Conservation (phyloP, 495 filamentous ascomycete species). For the Podospora sp. region DNA sequence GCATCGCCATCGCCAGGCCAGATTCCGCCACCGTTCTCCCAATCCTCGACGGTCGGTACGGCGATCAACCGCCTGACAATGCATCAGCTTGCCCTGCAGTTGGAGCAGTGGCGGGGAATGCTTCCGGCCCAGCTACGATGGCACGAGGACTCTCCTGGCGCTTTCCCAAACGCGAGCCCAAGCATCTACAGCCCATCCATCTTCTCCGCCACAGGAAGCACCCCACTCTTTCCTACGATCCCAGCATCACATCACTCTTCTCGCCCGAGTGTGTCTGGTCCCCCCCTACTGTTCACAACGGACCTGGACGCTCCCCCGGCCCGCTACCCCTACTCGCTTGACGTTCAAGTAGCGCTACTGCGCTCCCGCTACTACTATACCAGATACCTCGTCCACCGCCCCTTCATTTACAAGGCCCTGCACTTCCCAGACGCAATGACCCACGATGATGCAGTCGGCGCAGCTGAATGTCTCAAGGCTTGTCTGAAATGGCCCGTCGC, state of each 20-base stretch:
- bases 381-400: constrained; percentile 59
- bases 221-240: constrained; percentile 22
- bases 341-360: constrained; percentile 58
- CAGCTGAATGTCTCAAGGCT: constrained; percentile 54
- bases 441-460: constrained; percentile 53
- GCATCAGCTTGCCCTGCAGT: constrained; percentile 50
- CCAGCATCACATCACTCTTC: neutral
- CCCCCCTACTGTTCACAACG: constrained; percentile 50
- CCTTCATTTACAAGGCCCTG: constrained; percentile 64
- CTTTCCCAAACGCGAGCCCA: constrained; percentile 37
- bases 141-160: constrained; percentile 52
- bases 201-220: constrained; percentile 23
- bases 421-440: constrained; percentile 58
- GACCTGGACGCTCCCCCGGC: constrained; percentile 49
- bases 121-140: constrained; percentile 57
- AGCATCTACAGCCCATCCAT: constrained; percentile 29
- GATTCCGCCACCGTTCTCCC: constrained; percentile 13
- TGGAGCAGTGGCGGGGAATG: constrained; percentile 58
- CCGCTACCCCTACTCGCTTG: constrained; percentile 51
- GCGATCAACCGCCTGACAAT: constrained; percentile 37
- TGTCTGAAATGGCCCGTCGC: constrained; percentile 59
- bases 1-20: constrained; percentile 1
- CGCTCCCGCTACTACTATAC: constrained; percentile 63
- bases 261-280: constrained; percentile 10
- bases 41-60: neutral